Percentiles rank a stretch among this genome's conserved stretches.
Conservation (phyloP, 1,139 yeast genomes). For the Hansenula lynferdii region DNA sequence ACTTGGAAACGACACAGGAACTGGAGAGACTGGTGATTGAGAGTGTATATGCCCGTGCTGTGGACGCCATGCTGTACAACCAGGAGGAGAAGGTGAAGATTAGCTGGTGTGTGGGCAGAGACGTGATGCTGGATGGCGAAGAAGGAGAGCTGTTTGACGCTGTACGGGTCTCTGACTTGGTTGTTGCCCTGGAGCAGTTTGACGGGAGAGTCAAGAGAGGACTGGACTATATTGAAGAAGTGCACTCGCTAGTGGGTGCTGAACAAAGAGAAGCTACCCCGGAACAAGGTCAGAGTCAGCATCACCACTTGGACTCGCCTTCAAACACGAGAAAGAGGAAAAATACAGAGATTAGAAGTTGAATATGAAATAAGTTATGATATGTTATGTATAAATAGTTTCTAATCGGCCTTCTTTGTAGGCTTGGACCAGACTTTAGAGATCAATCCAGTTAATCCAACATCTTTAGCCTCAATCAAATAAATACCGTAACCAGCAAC, state of each 20-base stretch:
- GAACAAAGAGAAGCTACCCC: background rate
- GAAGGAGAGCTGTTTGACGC: no score
- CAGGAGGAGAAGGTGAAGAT: slow-evolving; percentile 17
- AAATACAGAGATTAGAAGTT: no score
- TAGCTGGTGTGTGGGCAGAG: slow-evolving; percentile 17
- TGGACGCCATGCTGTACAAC: slow-evolving; percentile 18
- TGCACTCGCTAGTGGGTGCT: no score
- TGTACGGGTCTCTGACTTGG: slow-evolving; percentile 8
- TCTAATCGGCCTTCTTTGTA: slow-evolving; percentile 18
- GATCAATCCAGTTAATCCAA: slow-evolving; percentile 47
- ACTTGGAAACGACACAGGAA: slow-evolving; percentile 6
- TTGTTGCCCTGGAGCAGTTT: slow-evolving; percentile 12
- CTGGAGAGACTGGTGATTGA: slow-evolving; percentile 21
- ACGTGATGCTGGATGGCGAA: slow-evolving; percentile 14
- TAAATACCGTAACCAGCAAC: slow-evolving; percentile 66
- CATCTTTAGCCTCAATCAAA: slow-evolving; percentile 63
- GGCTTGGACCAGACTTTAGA: slow-evolving; percentile 38
- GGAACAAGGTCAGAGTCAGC: no score
- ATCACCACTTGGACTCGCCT: background rate
- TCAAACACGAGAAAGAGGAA: slow-evolving; percentile 4
- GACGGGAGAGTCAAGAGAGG: slow-evolving; percentile 10
- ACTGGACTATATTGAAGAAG: slow-evolving; percentile 6
- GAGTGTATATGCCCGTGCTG: slow-evolving; percentile 11
- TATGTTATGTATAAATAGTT: no score
- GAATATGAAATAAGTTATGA: no score